Base-by-base conservation (phyloP, 2,329 filamentous ascomycete genomes). In the Fonsecaea erecta region DNA sequence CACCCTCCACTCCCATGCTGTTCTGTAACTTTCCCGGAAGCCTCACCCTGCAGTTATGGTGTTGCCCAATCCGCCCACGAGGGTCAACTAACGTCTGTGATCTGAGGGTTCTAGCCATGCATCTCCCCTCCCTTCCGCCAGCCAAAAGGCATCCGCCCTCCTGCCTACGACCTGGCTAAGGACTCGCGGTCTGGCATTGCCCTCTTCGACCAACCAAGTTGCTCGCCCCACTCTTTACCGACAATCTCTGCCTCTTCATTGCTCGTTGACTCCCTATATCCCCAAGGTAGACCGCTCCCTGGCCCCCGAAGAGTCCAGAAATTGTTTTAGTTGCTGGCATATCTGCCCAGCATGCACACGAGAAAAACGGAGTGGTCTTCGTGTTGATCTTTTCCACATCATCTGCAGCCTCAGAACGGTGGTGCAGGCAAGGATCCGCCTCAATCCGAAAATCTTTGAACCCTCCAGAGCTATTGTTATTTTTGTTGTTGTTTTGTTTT, bases 171-270 rank as follows among this genome's bases (percentile, higher is more conserved):
- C 37, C 55, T 59, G 28, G 24, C 48, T 52, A 48, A 48, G 30
- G 32, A 59, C 26, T 58, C 53, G 59, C 64, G 64, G 64, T 66
- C 64, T 59, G 60, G 12, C 32, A 51, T 40, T 21, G 18, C 51
- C n/a, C n/a, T 11, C 18, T 55, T 35, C 8, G 37, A 28, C 63
- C 53, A 65, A 62, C 59, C 53, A 57, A 16, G n/a, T 53, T 37
- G 1, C 32, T 12, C 9, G n/a, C 46, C 34, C 35, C 35, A 28
- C 54, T 51, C 18, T 26, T 37, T 34, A 6, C 7, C 8, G 14
- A n/a, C 30, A 59, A 59, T 43, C 52, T 21, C 43, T 48, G 46
- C 30, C 56, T 40, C 14, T 46, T 60, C 21, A 64, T 60, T 60
- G 56, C 52, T 54, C 32, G 28, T 8, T 51, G 40, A 28, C 51